Conservation (phyloP, 176 grass and related monocot species). For the Oropetium thomaeum region DNA sequence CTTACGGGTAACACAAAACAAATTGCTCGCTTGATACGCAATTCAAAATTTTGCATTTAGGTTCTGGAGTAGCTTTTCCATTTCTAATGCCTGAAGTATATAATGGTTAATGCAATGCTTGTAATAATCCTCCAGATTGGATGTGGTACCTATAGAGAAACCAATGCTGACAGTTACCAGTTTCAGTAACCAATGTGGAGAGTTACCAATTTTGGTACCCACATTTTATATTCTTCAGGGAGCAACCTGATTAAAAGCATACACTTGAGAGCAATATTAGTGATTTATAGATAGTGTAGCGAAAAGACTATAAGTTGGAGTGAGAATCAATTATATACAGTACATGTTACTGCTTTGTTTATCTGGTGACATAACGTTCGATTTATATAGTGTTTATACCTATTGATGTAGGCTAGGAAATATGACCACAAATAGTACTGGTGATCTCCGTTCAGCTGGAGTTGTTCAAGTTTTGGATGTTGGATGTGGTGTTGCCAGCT, state of each 20-base stretch:
- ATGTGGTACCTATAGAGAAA: constrained; percentile 14
- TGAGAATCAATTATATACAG: background rate
- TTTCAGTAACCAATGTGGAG: background rate
- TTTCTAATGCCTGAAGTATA: background rate
- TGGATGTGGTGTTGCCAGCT: constrained; percentile 89
- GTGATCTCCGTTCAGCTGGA: constrained; percentile 72
- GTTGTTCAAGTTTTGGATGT: constrained; percentile 93
- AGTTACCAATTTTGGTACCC: background rate
- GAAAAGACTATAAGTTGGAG: background rate
- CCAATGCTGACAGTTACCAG: background rate
- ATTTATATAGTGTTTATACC: background rate
- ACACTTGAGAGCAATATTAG: background rate
- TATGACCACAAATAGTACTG: constrained; percentile 84
- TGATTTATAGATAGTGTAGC: background rate
- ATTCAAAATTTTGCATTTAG: no score
- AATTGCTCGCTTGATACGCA: constrained; percentile 1
- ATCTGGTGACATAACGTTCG: constrained; percentile 4
- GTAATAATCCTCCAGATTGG: constrained; percentile 2
- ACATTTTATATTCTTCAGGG: background rate
- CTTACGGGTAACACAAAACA: no score
- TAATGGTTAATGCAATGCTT: constrained; percentile 2
- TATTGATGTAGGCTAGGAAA: constrained; percentile 77
- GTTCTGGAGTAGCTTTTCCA: background rate
- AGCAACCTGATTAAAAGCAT: background rate
- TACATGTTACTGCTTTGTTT: background rate